Base-by-base conservation (phyloP, 306 rosid species). In the Citrullus colocynthis region DNA sequence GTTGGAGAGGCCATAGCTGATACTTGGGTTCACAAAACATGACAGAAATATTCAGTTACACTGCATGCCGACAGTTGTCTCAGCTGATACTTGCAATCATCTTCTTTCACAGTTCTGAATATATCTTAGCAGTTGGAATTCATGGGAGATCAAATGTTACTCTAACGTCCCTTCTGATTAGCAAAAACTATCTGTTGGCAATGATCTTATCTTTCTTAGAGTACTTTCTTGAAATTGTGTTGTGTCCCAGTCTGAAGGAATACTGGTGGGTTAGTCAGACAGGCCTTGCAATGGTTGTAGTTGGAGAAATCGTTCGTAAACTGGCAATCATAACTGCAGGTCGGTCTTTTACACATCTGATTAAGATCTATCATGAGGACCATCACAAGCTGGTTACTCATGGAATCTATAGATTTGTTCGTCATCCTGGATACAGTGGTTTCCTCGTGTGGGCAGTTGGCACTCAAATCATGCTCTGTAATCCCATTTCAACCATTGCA, bases 391-490 rank as follows among this genome's bases (percentile, higher is more conserved):
- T 93, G 83, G 58, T 91, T 65, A 91, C 94, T n/a, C 80, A 85
- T 78, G 98, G 98, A 80, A 70, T 93, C 69, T 93, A 91, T 79
- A 73, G 88, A 54, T 80, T 76, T 72, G 41, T 90, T 9, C 97
- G 97, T 42, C 98, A 93, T 89, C 98, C 98, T 0, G 87, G 98
- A 30, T 93, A 93, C 82, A 81, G 83, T 21, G 97, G 98, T 65
- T 93, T 93, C 85, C 58, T 93, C 72, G 61, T 93, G 64, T 93
- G 98, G 98, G 87, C 97, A 6, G 86, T 94, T 71, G 95, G 95
- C 36, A 90, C 98, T 56, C 98, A 94, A 85, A 81, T 90, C 81
- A 94, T 94, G 98, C 93, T 94, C 10, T 92, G 98, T 81, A 94
- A 94, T 83, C 98, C 98, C 21, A 3, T 94, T 55, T 94, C 96